Evolutionary conservation across 176 grass and related monocot species (phyloP), one percentile per base, ranked within the genome.

Genomic region (Miscanthus lutarioriparius): DNA sequence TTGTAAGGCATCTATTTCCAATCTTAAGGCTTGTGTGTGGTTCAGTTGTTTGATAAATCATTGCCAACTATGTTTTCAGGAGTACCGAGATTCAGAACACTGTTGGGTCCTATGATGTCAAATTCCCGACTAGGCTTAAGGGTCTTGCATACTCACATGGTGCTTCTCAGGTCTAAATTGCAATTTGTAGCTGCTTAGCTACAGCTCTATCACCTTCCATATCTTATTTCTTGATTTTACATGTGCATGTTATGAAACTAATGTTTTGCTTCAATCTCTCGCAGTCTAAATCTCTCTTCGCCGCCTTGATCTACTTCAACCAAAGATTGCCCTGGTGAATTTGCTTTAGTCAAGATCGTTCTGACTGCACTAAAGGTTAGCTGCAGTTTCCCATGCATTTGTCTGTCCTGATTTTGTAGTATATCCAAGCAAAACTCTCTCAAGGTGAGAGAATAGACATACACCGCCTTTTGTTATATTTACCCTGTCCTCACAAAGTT

Each of bases 281-380:
- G 8, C 76, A 97, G 92, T 97, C 94, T 80, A 90, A 97, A 51
- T 90, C 90, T 51, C 90, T 97, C 28, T 94, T 97, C 58, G 88
- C 92, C 65, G 94, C 90, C 9, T 58, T 94, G 63, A 97, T 94
- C 17, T 94, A 94, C n/a, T 89, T 87, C 92, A 97, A 81, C 94
- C 90, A 0, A 97, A 97, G 82, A 97, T 91, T 77, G 92, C 91
- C 84, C 94, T 92, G 64, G 81, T 94, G 53, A 97, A 94, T 89
- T 97, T 97, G 94, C 92, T 70, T 97, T 92, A 49, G 92, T 90
- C 72, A 94, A 97, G 75, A 97, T 94, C 83, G 92, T 97, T 79
- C 88, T 94, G 36, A 97, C 92, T 20, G 90, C 86, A 13, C 88
- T 90, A 68, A 94, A 97, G 94, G 92, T 94, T 78, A 85, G 76